Evolutionary conservation across 1,284 basidiomycete species (phyloP).

Genomic region (Volvariella volvacea): DNA sequence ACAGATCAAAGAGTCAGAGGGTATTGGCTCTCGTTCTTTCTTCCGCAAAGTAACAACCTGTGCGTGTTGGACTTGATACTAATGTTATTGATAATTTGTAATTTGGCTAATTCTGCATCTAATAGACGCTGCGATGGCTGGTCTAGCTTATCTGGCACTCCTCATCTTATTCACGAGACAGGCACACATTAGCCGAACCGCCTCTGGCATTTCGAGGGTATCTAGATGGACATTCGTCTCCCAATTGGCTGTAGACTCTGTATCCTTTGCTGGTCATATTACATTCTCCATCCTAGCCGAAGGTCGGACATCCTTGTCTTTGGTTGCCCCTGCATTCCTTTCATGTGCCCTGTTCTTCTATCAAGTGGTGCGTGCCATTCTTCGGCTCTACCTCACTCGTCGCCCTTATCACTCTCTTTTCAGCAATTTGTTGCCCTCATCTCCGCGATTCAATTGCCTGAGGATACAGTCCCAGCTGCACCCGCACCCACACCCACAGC

Average conservation of each 20-base stretch:
- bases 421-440: conserved; percentile 82
- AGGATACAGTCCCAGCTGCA: conserved; percentile 37
- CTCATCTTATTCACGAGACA: conserved; percentile 69
- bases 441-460: conserved; percentile 77
- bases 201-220: conserved; percentile 69
- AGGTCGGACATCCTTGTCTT: conserved; percentile 69
- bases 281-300: conserved; percentile 80
- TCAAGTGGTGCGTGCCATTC: conserved; percentile 53
- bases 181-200: conserved; percentile 69
- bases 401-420: conserved; percentile 1
- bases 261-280: conserved; percentile 80
- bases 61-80: conserved; percentile 27
- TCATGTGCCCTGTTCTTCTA: conserved; percentile 66
- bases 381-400: not conserved
- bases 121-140: conserved; percentile 68
- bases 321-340: conserved; percentile 78
- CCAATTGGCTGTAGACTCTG: conserved; percentile 72
- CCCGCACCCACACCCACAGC: conserved; percentile 13
- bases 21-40: conserved; percentile 56
- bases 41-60: conserved; percentile 80
- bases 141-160: conserved; percentile 60
- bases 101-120: conserved; percentile 4
- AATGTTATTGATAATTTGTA: conserved; percentile 4
- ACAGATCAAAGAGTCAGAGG: conserved; percentile 58
- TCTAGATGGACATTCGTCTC: conserved; percentile 78